Evolutionary conservation across 2,329 filamentous ascomycete genomes (phyloP).

Genomic region (Cladophialophora carrionii): DNA sequence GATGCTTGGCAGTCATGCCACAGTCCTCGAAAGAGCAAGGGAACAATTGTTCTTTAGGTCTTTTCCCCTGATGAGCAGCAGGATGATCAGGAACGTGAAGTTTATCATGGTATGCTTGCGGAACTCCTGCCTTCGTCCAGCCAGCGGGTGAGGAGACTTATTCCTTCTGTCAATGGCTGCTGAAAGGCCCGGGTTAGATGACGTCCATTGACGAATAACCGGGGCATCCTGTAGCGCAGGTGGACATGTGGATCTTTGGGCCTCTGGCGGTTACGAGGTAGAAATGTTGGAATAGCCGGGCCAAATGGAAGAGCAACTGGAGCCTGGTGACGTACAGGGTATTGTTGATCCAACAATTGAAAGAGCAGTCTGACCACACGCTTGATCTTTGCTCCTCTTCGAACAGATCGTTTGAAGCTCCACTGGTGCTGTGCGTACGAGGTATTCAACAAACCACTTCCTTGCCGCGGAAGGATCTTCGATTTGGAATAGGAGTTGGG

Average conservation of each 20-base stretch:
- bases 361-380: background rate
- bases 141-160: background rate
- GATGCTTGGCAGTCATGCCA: background rate
- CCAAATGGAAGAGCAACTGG: constrained; percentile 7
- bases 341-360: constrained; percentile 1
- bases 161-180: background rate
- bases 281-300: constrained; percentile 1
- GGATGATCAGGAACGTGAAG: background rate
- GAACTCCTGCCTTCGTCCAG: background rate
- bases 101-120: background rate
- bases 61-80: background rate
- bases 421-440: background rate
- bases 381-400: background rate
- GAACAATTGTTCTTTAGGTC: too few relatives aligned
- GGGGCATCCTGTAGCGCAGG: constrained; percentile 14
- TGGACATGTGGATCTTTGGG: constrained; percentile 8
- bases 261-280: background rate
- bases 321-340: constrained; percentile 23
- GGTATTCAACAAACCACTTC: background rate
- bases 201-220: constrained; percentile 6
- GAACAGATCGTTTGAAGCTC: background rate
- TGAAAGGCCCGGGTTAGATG: constrained; percentile 5
- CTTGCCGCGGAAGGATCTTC: constrained; percentile 5
- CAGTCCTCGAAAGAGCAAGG: background rate
- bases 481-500: background rate